A percentile compares a stretch with the other conserved stretches of the same genome.
These are phyloP conservation scores for Pseudogymnoascus sp. DNA, from an alignment of 2,329 filamentous ascomycete species.

Conservation along the genomic window DNA sequence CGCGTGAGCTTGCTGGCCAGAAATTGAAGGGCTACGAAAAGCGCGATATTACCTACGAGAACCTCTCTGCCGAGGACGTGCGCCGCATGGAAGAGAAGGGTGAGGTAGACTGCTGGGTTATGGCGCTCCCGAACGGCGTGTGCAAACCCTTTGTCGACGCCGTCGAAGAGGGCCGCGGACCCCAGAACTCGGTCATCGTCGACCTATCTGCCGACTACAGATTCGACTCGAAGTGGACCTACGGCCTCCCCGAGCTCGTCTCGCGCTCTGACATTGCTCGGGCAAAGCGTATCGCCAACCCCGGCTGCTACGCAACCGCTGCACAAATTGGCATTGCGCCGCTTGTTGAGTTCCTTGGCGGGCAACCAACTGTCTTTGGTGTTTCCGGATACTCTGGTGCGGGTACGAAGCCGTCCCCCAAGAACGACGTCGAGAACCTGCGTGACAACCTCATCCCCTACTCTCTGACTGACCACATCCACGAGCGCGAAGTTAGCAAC, in stretches of 20 bases:
- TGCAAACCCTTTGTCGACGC: constrained; percentile 93
- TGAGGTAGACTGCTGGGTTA: constrained; percentile 91
- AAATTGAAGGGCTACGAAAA: constrained; percentile 85
- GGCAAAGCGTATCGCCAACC: constrained; percentile 79
- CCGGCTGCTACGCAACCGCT: constrained; percentile 91
- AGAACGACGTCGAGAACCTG: constrained; percentile 81
- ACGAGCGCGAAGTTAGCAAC: constrained; percentile 79
- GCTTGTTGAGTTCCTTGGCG: constrained; percentile 65
- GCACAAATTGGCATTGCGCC: constrained; percentile 85
- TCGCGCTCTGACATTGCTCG: constrained; percentile 67
- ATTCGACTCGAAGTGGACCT: constrained; percentile 79
- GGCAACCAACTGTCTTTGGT: constrained; percentile 76
- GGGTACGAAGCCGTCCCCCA: constrained; percentile 85
- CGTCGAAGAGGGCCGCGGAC: constrained; percentile 58
- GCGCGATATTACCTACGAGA: constrained; percentile 86
- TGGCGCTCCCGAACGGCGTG: constrained; percentile 92
- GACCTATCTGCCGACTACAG: constrained; percentile 97
- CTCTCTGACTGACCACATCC: constrained; percentile 85
- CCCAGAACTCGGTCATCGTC: constrained; percentile 66
- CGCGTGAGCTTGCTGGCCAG: constrained; percentile 81
- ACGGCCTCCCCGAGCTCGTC: constrained; percentile 80
- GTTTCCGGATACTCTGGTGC: constrained; percentile 92
- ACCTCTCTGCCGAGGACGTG: constrained; percentile 78
- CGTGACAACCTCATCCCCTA: constrained; percentile 87
- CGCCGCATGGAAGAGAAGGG: constrained; percentile 74